phyloP scores from a whole-genome alignment of 73 alveolate species.

The Uronychia setigera region DNA sequence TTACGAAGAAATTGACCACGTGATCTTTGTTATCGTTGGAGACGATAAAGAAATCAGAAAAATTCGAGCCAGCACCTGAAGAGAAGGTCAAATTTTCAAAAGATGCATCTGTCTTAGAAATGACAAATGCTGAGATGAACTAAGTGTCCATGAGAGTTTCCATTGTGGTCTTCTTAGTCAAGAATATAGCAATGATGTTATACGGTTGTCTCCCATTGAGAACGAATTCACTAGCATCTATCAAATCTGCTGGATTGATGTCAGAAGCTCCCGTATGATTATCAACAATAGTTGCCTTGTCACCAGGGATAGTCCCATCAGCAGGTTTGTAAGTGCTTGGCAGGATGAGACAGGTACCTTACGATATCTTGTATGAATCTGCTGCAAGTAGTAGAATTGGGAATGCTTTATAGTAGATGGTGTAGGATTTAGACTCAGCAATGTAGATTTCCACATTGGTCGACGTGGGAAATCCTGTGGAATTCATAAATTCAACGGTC shows the following conservation, averaged over 20 bases:
- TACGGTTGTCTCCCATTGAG: neutral
- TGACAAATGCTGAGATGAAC: neutral
- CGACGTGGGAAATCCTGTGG: neutral
- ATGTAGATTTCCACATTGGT: neutral
- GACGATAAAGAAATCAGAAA: neutral
- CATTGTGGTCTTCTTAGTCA: neutral
- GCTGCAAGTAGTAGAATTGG: neutral
- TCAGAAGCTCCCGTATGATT: neutral
- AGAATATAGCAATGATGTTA: neutral
- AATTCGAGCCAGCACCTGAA: too few relatives aligned
- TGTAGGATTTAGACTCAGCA: neutral
- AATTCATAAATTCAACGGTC: neutral
- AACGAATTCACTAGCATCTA: neutral
- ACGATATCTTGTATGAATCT: neutral
- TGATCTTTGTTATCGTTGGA: too few relatives aligned
- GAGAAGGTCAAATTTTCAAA: neutral
- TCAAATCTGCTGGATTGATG: neutral
- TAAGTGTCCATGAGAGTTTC: neutral
- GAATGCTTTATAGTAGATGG: neutral
- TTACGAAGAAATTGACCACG: too few relatives aligned
- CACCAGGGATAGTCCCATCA: neutral
- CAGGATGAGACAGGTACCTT: conserved; percentile 2
- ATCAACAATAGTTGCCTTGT: neutral
- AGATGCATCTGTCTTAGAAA: neutral
- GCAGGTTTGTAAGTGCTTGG: neutral